These are phyloP conservation scores for Pyricularia sp. DNA, from an alignment of 2,329 filamentous ascomycete genomes.

Conservation along the genomic window DNA sequence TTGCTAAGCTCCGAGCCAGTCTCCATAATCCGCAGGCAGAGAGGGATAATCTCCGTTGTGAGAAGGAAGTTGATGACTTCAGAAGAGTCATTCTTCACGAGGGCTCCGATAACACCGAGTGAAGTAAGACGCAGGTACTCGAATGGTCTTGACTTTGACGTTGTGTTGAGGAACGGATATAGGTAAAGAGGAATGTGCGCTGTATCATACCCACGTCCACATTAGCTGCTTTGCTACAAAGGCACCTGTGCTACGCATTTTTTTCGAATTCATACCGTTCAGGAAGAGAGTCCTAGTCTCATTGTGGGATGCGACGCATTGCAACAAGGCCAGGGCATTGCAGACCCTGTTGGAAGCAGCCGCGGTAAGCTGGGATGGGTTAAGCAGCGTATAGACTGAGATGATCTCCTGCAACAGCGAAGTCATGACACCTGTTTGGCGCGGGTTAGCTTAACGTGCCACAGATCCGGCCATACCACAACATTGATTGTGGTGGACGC, in stretches of 20 bases:
- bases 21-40: slow-evolving; percentile 98
- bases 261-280: slow-evolving; percentile 52
- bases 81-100: slow-evolving; percentile 97
- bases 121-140: slow-evolving; percentile 95
- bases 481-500: neutral
- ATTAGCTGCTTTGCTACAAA: slow-evolving; percentile 6
- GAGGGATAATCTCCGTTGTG: slow-evolving; percentile 94
- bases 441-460: neutral
- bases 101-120: slow-evolving; percentile 86
- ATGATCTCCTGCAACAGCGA: slow-evolving; percentile 96
- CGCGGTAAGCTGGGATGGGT: slow-evolving; percentile 90
- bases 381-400: slow-evolving; percentile 91
- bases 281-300: slow-evolving; percentile 90
- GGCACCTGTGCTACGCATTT: neutral
- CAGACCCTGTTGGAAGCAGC: slow-evolving; percentile 96
- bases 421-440: slow-evolving; percentile 76
- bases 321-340: slow-evolving; percentile 87
- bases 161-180: slow-evolving; percentile 97
- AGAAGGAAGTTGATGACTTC: slow-evolving; percentile 98
- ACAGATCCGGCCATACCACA: neutral
- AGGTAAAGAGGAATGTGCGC: slow-evolving; percentile 96
- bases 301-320: slow-evolving; percentile 95
- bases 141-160: slow-evolving; percentile 92
- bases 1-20: slow-evolving; percentile 97
- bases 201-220: slow-evolving; percentile 21